Base-by-base conservation (phyloP, 176 grass and related monocot species). In the Paspalum notatum region DNA sequence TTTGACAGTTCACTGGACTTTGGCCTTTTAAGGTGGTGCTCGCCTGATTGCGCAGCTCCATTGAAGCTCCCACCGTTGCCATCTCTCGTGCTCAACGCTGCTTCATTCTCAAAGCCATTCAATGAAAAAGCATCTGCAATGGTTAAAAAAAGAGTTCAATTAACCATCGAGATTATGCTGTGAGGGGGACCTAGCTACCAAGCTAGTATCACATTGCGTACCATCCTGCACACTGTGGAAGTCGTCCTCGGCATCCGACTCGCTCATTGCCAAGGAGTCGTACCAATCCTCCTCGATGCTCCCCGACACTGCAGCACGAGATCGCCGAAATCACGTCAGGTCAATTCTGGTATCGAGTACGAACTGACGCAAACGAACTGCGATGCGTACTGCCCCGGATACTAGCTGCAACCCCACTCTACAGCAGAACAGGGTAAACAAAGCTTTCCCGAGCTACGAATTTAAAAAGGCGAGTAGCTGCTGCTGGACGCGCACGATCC, bases 181-280 rank as follows among this genome's bases (percentile, higher is more conserved):
- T 3, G 15, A 0, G 4, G 56, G 74, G 47, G 63, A 32, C 27
- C 44, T 32, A 18, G 15, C 39, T 68, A 80, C 8, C 37, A 66
- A 47, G 76, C 18, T 66, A 12, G 0, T 41, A 55, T 1, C 7
- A 50, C 68, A 82, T 59, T 71, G 41, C 26, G 77, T 95, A 99
- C 96, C 97, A 40, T 90, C 97, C 44, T 91, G 93, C 79, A 99
- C 84, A 77, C 97, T 99, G 57, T 91, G 82, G 89, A 93, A 99
- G 66, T 99, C 97, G 55, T 99, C 97, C 71, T 99, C 97, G 9
- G 84, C 80, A 27, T 99, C 97, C 0, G 91, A 93, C 11, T 89
- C 91, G 45, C 82, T 95, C 15, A 85, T 80, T 17, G 90, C 76
- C 13, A 91, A 46, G 58, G 97, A 84, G 72, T 99, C 97, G 80